Conservation (phyloP, 352 stramenopile species). For the Elongisporangium anandrum region DNA sequence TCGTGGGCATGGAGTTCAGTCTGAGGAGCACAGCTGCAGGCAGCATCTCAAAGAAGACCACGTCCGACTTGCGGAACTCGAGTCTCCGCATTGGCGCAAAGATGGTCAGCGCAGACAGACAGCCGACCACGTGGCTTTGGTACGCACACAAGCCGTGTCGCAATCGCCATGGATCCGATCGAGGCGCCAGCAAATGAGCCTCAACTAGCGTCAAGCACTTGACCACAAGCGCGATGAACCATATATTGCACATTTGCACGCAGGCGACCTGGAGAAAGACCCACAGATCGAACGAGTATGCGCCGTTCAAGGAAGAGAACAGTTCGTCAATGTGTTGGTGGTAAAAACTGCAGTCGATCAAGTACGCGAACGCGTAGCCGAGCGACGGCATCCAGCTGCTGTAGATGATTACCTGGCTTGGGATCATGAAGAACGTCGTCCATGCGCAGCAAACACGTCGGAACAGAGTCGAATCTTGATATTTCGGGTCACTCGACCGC, state of each 20-base stretch:
- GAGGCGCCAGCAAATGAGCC: no score
- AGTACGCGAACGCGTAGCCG: neutral
- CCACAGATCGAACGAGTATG: neutral
- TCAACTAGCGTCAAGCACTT: slow-evolving; percentile 4
- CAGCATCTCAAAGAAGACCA: neutral
- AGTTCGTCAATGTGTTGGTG: neutral
- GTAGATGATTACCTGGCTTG: slow-evolving; percentile 29
- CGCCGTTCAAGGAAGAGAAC: neutral
- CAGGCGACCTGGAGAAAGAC: slow-evolving; percentile 22
- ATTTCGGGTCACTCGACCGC: slow-evolving; percentile 9
- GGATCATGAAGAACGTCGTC: slow-evolving; percentile 18
- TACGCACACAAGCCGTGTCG: neutral
- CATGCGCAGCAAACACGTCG: neutral
- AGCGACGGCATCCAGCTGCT: slow-evolving; percentile 23
- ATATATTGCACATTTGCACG: slow-evolving; percentile 42
- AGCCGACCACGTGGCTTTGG: neutral
- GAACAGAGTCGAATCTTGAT: neutral
- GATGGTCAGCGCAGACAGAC: neutral
- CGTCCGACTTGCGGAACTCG: neutral
- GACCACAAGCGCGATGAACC: slow-evolving; percentile 30
- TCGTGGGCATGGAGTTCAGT: neutral
- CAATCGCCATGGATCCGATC: neutral
- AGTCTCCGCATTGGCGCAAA: neutral
- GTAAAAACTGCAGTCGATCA: neutral
- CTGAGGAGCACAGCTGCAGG: neutral